These are phyloP conservation scores for Lenzites betulinus DNA, from an alignment of 768 basidiomycete genomes.

Conservation along the genomic window DNA sequence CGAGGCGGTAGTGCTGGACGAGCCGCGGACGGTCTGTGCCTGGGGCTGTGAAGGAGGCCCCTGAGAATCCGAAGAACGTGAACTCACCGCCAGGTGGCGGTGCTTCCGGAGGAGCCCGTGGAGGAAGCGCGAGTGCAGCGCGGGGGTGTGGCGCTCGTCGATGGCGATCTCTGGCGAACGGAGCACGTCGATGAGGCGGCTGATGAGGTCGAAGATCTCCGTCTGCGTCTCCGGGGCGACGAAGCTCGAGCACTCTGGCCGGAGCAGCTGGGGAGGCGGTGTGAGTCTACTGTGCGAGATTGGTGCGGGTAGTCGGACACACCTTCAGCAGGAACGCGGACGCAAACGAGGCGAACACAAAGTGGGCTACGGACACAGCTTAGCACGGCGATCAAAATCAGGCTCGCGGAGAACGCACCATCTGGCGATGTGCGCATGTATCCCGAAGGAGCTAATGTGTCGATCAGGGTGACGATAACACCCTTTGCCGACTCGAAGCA, in stretches of 20 bases:
- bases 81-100: slow-evolving; percentile 64
- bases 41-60: slow-evolving; percentile 20
- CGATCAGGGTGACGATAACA: slow-evolving; percentile 66
- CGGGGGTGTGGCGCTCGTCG: slow-evolving; percentile 80
- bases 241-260: slow-evolving; percentile 70
- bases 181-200: slow-evolving; percentile 69
- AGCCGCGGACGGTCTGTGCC: slow-evolving; percentile 8
- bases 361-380: slow-evolving; percentile 48
- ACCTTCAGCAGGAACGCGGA: slow-evolving; percentile 85
- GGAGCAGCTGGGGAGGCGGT: slow-evolving; percentile 51
- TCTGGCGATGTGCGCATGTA: slow-evolving; percentile 82
- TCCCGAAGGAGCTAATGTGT: slow-evolving; percentile 65
- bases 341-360: slow-evolving; percentile 79
- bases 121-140: slow-evolving; percentile 78
- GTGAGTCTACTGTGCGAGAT: not conserved
- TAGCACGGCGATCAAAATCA: slow-evolving; percentile 23
- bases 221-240: slow-evolving; percentile 63
- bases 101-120: slow-evolving; percentile 69
- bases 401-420: slow-evolving; percentile 42
- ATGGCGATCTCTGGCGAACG: slow-evolving; percentile 75
- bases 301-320: slow-evolving; percentile 1
- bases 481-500: slow-evolving; percentile 71
- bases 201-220: slow-evolving; percentile 72
- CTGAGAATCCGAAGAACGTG: slow-evolving; percentile 35
- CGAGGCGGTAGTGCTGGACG: not conserved